Base-by-base conservation (phyloP, 2,329 filamentous ascomycete genomes). In the Cladosporium sp. region DNA sequence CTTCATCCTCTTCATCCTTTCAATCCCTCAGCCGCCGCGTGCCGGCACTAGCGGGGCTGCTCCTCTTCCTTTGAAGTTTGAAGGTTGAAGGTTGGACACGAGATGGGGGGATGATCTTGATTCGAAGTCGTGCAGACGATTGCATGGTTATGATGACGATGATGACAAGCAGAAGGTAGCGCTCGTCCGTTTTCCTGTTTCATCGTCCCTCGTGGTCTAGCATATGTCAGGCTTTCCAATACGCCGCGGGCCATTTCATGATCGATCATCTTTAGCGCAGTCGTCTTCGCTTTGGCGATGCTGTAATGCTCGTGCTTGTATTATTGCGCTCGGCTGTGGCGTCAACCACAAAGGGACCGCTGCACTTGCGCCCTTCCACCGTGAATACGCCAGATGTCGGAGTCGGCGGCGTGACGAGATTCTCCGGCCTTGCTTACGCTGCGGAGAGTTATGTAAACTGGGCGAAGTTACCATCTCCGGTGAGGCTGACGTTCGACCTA, bases 11-110 rank as follows among this genome's bases (percentile, higher is more conserved):
- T 12, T 44, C 12, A 19, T 44, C 42, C 42, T 37, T 24, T 29
- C 34, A 47, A 44, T 44, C 42, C 34, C 43, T 40, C 44, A 47
- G 44, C 44, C 36, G 44, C 24, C 36, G 34, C 44, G 36, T 47
- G 36, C 44, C 44, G 44, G 24, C 34, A 22, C 44, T 47, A 47
- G 44, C 22, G 34, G 24, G 36, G 12, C 15, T 34, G 29, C 30
- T 44, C 22, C 12, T 13, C 12, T 43, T 27, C 22, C 22, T 27
- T 27, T 27, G 22, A 27, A 9, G 22, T n/a, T n/a, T n/a, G n/a
- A n/a, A n/a, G 22, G 9, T 27, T 9, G 9, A 27, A 9, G 22
- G 22, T 5, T 27, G 22, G 5, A 27, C 22, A 27, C 22, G 22
- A 27, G 22, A 27, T 9, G 22, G 22, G 22, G 22, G 4, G 22